These are phyloP conservation scores for Waltiozyma sp. DNA, from an alignment of 1,139 yeast genomes.

Conservation along the genomic window DNA sequence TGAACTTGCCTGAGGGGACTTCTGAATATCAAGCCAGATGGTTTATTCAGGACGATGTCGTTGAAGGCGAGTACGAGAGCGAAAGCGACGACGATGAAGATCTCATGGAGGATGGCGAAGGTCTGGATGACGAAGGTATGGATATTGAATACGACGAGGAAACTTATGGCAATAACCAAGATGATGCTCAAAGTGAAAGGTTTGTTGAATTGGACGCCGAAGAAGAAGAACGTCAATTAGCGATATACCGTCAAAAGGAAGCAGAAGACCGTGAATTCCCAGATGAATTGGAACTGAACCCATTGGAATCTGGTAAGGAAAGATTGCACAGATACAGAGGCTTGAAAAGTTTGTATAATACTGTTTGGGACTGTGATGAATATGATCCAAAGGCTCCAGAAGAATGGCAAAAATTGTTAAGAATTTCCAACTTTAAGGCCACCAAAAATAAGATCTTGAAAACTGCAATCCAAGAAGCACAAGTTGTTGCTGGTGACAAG, in stretches of 20 bases:
- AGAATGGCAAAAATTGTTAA: slow-evolving; percentile 65
- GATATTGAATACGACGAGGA: slow-evolving; percentile 24
- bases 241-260: slow-evolving; percentile 56
- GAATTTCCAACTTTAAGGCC: slow-evolving; percentile 69
- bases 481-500: slow-evolving; percentile 55
- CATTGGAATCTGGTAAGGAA: slow-evolving; percentile 65
- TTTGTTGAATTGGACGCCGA: slow-evolving; percentile 69
- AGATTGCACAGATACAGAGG: slow-evolving; percentile 75
- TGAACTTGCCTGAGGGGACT: slow-evolving; percentile 70
- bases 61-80: slow-evolving; percentile 29
- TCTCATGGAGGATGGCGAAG: slow-evolving; percentile 19
- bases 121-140: slow-evolving; percentile 24
- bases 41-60: slow-evolving; percentile 64
- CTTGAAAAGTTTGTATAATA: slow-evolving; percentile 65
- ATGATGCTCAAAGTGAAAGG: slow-evolving; percentile 42
- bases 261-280: slow-evolving; percentile 89
- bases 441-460: slow-evolving; percentile 63
- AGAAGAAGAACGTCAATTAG: slow-evolving; percentile 73
- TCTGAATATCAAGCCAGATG: slow-evolving; percentile 93
- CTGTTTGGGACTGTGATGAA: slow-evolving; percentile 86
- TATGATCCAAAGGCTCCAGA: slow-evolving; percentile 63
- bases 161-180: slow-evolving; percentile 32
- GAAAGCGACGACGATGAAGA: slow-evolving; percentile 33
- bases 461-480: slow-evolving; percentile 44
- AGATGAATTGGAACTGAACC: slow-evolving; percentile 83